Evolutionary conservation across 2,329 filamentous ascomycete species (phyloP).

Genomic region (Botryotinia calthae): DNA sequence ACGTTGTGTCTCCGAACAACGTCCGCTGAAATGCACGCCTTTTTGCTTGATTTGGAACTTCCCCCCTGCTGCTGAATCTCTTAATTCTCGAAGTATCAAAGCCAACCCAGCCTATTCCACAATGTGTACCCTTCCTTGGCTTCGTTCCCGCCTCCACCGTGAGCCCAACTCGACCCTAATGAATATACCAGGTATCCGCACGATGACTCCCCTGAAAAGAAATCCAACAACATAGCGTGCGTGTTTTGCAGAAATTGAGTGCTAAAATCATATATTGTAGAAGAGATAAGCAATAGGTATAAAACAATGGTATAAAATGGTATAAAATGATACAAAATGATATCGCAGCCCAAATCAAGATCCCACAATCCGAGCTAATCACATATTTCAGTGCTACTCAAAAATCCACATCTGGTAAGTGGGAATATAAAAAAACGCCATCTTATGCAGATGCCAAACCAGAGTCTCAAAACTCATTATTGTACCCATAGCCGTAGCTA

Average conservation of each 20-base stretch:
- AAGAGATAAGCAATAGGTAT: background rate
- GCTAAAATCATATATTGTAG: constrained; percentile 12
- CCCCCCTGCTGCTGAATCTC: background rate
- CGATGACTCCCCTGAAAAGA: background rate
- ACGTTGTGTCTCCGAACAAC: constrained; percentile 7
- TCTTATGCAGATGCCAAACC: constrained; percentile 20
- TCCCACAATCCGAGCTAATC: background rate
- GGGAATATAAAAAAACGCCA: constrained; percentile 19
- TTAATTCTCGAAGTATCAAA: background rate
- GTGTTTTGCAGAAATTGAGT: background rate
- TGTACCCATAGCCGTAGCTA: constrained; percentile 16
- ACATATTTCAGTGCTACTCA: background rate
- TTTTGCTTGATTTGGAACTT: background rate
- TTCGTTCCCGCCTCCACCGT: background rate
- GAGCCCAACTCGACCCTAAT: background rate
- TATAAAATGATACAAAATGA: constrained; percentile 13
- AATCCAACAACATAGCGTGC: background rate
- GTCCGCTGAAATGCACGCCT: background rate
- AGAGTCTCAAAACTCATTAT: constrained; percentile 16
- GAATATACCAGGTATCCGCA: background rate
- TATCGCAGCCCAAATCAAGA: background rate
- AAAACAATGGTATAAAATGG: constrained; percentile 16
- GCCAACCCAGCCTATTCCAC: constrained; percentile 2
- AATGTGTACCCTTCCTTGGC: background rate
- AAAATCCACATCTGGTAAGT: constrained; percentile 12